A percentile compares a stretch with the other conserved stretches of the same genome.
phyloP scores from a whole-genome alignment of 1,139 yeast species.

The Hansenula sp. region DNA sequence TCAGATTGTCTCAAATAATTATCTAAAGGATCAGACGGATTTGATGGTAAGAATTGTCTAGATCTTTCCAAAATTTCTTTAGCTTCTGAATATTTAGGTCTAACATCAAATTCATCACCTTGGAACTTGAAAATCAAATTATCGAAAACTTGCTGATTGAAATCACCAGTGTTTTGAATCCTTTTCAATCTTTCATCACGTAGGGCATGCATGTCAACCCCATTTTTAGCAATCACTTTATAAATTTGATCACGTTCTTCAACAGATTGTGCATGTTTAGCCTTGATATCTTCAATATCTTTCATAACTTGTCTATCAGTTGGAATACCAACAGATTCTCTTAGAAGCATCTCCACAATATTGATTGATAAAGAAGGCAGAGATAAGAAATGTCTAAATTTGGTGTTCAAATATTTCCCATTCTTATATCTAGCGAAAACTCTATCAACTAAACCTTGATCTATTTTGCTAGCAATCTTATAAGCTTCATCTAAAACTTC shows the following conservation, averaged over 20 bases:
- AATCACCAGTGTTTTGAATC: conserved; percentile 1
- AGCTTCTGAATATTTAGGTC: conserved; percentile 27
- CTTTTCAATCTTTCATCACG: conserved; percentile 7
- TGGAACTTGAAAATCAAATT: conserved; percentile 13
- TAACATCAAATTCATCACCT: conserved; percentile 26
- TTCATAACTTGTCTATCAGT: conserved; percentile 16
- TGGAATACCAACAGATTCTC: conserved; percentile 21
- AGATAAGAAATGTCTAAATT: conserved; percentile 27
- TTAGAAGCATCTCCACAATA: conserved; percentile 19
- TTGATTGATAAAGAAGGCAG: conserved; percentile 14
- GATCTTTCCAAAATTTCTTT: conserved; percentile 24
- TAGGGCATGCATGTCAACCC: conserved; percentile 8
- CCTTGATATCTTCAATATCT: conserved; percentile 17
- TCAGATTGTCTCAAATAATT: conserved; percentile 28
- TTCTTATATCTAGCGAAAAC: conserved; percentile 13
- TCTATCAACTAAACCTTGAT: conserved; percentile 15
- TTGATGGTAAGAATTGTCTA: conserved; percentile 10
- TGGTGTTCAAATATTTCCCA: conserved; percentile 22
- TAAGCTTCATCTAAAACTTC: conserved; percentile 40
- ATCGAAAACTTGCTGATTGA: conserved; percentile 7
- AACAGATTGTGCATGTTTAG: conserved; percentile 23
- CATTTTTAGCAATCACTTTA: conserved; percentile 17
- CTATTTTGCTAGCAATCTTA: conserved; percentile 24
- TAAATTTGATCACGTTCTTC: conserved; percentile 27
- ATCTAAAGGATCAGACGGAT: conserved; percentile 15